Percentiles rank a stretch among this genome's conserved stretches.
phyloP scores from a whole-genome alignment of 202 grass and related monocot species.

The Schoenoplectus tabernaemontani region DNA sequence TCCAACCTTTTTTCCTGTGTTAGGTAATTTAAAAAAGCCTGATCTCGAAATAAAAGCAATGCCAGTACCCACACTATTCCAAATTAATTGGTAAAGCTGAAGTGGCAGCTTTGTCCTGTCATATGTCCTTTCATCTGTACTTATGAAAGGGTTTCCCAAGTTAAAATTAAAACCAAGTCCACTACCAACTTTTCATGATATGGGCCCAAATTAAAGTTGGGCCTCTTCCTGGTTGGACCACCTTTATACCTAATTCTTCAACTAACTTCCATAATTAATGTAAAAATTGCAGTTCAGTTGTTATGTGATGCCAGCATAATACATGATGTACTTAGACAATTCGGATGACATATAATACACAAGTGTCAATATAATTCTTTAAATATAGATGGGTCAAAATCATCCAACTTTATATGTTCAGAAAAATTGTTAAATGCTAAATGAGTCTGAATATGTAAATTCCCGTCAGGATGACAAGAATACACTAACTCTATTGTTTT shows the following conservation, averaged over 20 bases:
- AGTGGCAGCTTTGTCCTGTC: conserved; percentile 1
- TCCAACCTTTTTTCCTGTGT: neutral
- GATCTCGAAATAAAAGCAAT: neutral
- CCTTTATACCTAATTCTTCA: neutral
- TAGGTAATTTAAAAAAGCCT: neutral
- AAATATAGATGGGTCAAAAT: neutral
- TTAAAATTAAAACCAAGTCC: neutral
- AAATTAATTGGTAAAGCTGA: neutral
- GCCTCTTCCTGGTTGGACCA: neutral
- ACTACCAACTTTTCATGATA: neutral
- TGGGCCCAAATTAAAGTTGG: conserved; percentile 10
- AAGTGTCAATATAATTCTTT: neutral
- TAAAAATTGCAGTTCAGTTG: neutral
- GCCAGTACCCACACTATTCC: neutral
- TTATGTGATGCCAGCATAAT: neutral
- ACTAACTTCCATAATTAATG: neutral
- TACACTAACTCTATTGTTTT: neutral
- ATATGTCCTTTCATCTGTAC: neutral
- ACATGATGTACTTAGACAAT: neutral
- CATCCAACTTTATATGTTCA: no score
- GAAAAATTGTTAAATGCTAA: no score
- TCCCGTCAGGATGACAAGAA: neutral
- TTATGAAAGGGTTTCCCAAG: neutral
- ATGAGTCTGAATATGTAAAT: neutral
- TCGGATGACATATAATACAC: neutral